Percentiles rank a stretch among this genome's conserved stretches.
phyloP scores from a whole-genome alignment of 116 monocot genomes.

The Posidonia oceanica region DNA sequence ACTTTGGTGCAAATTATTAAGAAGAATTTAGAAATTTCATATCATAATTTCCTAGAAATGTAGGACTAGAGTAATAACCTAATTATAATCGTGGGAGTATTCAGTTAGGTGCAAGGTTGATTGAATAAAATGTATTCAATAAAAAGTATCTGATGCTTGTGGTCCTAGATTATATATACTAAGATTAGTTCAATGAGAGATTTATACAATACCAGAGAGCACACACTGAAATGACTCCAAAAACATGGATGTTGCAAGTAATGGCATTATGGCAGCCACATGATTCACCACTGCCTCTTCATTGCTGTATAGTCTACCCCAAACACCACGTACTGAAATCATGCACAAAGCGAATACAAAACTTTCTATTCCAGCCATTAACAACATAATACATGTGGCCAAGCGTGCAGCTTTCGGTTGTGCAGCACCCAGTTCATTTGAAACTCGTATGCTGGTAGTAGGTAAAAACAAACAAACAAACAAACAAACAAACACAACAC shows the following conservation, averaged over 20 bases:
- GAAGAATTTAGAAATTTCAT: too few species aligned
- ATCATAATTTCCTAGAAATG: too few species aligned
- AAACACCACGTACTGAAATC: slow-evolving; percentile 17
- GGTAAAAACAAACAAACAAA: too few species aligned
- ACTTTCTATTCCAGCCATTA: slow-evolving; percentile 15
- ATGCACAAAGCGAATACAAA: slow-evolving; percentile 6
- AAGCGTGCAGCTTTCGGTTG: slow-evolving; percentile 21
- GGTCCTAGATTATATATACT: too few species aligned
- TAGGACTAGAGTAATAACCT: too few species aligned
- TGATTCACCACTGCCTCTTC: slow-evolving; percentile 21
- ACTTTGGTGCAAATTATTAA: too few species aligned
- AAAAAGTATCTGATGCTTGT: too few species aligned
- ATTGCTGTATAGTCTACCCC: slow-evolving; percentile 38
- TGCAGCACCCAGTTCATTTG: slow-evolving; percentile 51
- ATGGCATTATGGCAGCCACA: slow-evolving; percentile 32
- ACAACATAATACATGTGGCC: slow-evolving; percentile 13
- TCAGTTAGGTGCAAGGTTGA: too few species aligned
- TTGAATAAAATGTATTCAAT: too few species aligned
- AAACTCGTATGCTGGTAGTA: slow-evolving; percentile 22
- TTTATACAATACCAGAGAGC: slow-evolving; percentile 24
- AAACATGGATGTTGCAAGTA: slow-evolving; percentile 25
- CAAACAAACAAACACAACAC: neutral
- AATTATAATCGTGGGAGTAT: too few species aligned
- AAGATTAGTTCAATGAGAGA: neutral
- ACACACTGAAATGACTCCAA: slow-evolving; percentile 37